These are phyloP conservation scores for Quercus cerris DNA, from an alignment of 306 rosid species.

Conservation along the genomic window DNA sequence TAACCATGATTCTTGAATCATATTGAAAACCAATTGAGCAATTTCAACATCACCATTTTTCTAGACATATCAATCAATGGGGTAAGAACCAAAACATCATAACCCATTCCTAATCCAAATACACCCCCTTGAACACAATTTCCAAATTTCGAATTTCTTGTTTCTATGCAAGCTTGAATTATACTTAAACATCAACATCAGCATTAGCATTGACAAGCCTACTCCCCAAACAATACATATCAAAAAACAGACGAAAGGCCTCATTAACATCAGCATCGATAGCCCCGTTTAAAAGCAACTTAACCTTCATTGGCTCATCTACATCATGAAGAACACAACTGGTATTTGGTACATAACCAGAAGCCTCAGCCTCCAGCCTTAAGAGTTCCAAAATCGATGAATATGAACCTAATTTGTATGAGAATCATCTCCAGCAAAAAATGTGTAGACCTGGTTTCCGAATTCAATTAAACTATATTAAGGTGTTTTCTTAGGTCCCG, in stretches of 20 bases:
- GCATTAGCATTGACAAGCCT: background rate
- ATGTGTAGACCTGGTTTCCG: slow-evolving; percentile 40
- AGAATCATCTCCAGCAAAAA: slow-evolving; percentile 61
- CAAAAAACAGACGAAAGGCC: slow-evolving; percentile 44
- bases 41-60: slow-evolving; percentile 40
- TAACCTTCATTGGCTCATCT: slow-evolving; percentile 47
- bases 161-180: slow-evolving; percentile 51
- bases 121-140: slow-evolving; percentile 44
- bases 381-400: slow-evolving; percentile 41
- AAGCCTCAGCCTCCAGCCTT: slow-evolving; percentile 49
- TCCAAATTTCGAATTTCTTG: slow-evolving; percentile 35
- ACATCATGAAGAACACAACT: slow-evolving; percentile 65
- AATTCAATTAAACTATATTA: slow-evolving; percentile 65
- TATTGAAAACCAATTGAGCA: slow-evolving; percentile 58
- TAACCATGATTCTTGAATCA: slow-evolving; percentile 61
- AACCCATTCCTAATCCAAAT: slow-evolving; percentile 55
- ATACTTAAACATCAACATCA: slow-evolving; percentile 29
- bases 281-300: slow-evolving; percentile 53
- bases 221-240: slow-evolving; percentile 43
- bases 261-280: slow-evolving; percentile 23
- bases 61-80: slow-evolving; percentile 67
- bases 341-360: slow-evolving; percentile 53
- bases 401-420: slow-evolving; percentile 49
- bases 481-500: slow-evolving; percentile 54
- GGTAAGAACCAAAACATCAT: slow-evolving; percentile 55